Percentiles rank a stretch among this genome's conserved stretches.
phyloP scores from a whole-genome alignment of 495 filamentous ascomycete species.

The Xylaria flabelliformis region DNA sequence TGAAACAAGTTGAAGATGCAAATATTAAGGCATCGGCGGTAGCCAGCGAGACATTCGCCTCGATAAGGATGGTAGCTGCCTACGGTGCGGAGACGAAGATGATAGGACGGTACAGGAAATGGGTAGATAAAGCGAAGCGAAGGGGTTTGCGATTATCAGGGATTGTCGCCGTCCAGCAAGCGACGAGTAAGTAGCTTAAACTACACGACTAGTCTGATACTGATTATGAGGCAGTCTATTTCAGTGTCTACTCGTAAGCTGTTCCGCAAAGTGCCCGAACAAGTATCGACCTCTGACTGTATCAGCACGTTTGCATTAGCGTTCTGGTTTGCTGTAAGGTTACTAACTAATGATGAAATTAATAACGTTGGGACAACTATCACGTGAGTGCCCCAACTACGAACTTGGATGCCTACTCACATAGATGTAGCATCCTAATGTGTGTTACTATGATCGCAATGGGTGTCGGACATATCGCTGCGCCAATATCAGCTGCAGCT shows the following conservation, averaged over 20 bases:
- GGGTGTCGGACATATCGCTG: constrained; percentile 56
- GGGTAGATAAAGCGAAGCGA: constrained; percentile 63
- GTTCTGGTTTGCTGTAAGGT: constrained; percentile 54
- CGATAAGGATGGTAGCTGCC: constrained; percentile 66
- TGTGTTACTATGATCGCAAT: constrained; percentile 63
- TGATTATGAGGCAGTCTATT: constrained; percentile 46
- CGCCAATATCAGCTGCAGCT: constrained; percentile 56
- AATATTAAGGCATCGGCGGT: constrained; percentile 66
- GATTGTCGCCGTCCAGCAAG: constrained; percentile 53
- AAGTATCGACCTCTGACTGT: constrained; percentile 7
- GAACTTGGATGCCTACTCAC: neutral
- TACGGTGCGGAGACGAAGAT: constrained; percentile 67
- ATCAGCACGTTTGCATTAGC: constrained; percentile 53
- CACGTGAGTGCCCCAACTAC: constrained; percentile 47
- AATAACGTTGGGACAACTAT: constrained; percentile 54
- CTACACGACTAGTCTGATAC: neutral
- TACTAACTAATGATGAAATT: constrained; percentile 42
- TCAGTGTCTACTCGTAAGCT: constrained; percentile 51
- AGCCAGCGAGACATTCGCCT: constrained; percentile 63
- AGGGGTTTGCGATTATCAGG: constrained; percentile 60
- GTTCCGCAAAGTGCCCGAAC: neutral
- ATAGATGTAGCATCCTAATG: constrained; percentile 57
- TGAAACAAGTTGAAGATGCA: constrained; percentile 60
- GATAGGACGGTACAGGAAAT: constrained; percentile 56
- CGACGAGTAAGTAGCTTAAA: constrained; percentile 42